Evolutionary conservation across 805 yeast genomes (phyloP), one percentile per base, ranked within the genome.

Genomic region (Pichia paraexigua): DNA sequence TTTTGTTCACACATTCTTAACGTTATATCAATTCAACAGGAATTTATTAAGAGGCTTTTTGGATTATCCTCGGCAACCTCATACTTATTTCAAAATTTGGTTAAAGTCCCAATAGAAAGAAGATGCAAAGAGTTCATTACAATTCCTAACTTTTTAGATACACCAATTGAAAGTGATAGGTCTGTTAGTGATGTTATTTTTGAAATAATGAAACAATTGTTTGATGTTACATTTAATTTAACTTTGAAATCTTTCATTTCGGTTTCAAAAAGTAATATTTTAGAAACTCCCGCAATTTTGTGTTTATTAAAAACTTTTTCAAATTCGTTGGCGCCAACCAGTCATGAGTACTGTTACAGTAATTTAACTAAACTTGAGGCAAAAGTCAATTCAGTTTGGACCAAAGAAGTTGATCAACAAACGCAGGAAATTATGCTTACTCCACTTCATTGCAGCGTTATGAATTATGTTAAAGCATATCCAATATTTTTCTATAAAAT

Each of bases 261-360:
- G 46, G 47, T 65, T 40, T 50, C 77, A 57, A 62, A 75, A 65
- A 57, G 62, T 17, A 69, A 71, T 40, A 67, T 69, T 40, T 61
- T 75, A 12, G 71, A 73, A 32, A 64, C 70, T 17, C 79, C 83
- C 1, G 66, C 71, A 4, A 57, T 78, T 1, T 54, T 76, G 45
- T 58, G 72, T 1, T 63, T 71, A 40, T 57, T 80, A 11, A 83
- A 80, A 52, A 58, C 66, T 25, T 64, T 69, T n/a, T 58, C 66
- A 7, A 59, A 58, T 24, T 61, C 58, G 12, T 61, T 72, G 20
- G 75, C 75, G 11, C 67, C 77, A 10, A 71, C 83, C 1, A 78
- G 79, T 62, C 90, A 84, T 60, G 96, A 87, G 56, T 87, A 76
- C 58, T 67, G 77, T 21, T 69, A 77, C 53, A 72, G 75, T 41